phyloP scores from a whole-genome alignment of 306 rosid genomes.

The Cucurbita moschata region DNA sequence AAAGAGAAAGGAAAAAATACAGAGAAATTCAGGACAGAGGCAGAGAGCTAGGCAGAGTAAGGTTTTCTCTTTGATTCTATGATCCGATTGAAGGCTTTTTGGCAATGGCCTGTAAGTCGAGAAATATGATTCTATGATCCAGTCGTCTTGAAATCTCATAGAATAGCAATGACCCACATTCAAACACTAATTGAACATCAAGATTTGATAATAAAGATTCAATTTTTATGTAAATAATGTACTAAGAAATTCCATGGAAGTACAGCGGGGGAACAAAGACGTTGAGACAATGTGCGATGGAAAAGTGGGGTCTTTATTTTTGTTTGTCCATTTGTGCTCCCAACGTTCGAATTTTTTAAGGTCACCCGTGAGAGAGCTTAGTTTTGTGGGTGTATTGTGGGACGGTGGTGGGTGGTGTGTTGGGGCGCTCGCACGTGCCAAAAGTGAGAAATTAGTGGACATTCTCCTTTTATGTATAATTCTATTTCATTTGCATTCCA shows the following conservation, averaged over 20 bases:
- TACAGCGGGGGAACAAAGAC: constrained; percentile 9
- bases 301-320: constrained; percentile 8
- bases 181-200: not conserved
- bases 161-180: not conserved
- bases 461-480: not conserved
- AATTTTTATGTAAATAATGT: not conserved
- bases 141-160: not conserved
- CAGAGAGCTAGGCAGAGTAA: not conserved
- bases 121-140: not conserved
- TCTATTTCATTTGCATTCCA: not conserved
- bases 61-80: constrained; percentile 51
- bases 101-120: not conserved
- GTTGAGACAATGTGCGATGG: not conserved
- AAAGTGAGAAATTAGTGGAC: not conserved
- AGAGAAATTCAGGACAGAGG: not conserved
- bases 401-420: constrained; percentile 32
- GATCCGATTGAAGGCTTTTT: constrained; percentile 9
- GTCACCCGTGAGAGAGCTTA: constrained; percentile 16
- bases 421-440: constrained; percentile 22
- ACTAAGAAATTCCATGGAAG: not conserved
- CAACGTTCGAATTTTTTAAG: constrained; percentile 29
- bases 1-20: not conserved
- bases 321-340: constrained; percentile 11
- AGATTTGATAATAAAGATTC: not conserved
- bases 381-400: constrained; percentile 16